phyloP scores from a whole-genome alignment of 1,284 basidiomycete genomes.

The Ceratobasidium sp. region DNA sequence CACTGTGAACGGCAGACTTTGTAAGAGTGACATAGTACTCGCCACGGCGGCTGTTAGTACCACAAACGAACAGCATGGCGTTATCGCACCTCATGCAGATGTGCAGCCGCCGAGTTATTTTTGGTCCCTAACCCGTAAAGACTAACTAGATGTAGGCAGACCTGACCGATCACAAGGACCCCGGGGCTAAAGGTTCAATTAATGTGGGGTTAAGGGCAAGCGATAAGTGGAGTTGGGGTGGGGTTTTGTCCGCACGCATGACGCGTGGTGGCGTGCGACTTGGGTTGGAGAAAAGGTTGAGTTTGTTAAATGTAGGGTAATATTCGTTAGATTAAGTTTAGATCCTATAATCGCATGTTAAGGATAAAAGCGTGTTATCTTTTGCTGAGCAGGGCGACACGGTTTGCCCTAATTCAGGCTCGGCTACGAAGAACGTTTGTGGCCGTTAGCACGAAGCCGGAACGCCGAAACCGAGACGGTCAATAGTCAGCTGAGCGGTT shows the following conservation, averaged over 20 bases:
- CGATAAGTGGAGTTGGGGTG: not conserved
- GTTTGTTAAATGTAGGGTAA: not conserved
- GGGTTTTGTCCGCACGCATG: not conserved
- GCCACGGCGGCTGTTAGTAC: not conserved
- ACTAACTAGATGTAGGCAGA: not conserved
- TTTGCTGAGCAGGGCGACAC: not conserved
- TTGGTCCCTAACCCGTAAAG: not conserved
- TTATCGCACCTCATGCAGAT: not conserved
- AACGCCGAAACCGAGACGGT: not conserved
- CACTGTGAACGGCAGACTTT: no score
- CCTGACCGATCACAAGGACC: slow-evolving; percentile 23
- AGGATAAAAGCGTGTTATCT: not conserved
- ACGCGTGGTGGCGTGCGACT: slow-evolving; percentile 6
- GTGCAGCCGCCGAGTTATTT: not conserved
- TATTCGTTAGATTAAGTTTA: not conserved
- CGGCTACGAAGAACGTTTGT: not conserved
- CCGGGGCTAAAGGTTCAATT: not conserved
- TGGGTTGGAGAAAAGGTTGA: not conserved
- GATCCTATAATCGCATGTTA: no score
- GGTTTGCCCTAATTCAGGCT: not conserved
- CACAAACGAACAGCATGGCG: not conserved
- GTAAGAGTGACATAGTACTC: not conserved
- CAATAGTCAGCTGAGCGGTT: not conserved
- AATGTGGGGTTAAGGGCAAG: slow-evolving; percentile 4
- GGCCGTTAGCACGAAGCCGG: not conserved